Evolutionary conservation across 2,329 filamentous ascomycete genomes (phyloP), one percentile per base, ranked within the genome.

Genomic region (Fusarium dlaminii): DNA sequence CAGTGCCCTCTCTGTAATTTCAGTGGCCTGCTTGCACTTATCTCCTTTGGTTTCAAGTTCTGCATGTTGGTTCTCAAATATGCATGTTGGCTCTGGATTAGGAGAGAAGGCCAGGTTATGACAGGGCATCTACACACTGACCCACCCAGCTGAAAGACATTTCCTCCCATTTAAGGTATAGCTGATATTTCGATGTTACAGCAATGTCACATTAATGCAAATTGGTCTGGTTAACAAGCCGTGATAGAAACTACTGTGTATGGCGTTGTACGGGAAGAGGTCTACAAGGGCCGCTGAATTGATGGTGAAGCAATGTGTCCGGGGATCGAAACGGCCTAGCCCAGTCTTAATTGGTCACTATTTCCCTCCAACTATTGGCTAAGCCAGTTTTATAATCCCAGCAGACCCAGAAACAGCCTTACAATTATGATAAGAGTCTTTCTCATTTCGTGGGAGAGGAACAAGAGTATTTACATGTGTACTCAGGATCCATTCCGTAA

Each of bases 251-350:
- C 3, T 14, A 6, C 8, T 18, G 12, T 18, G 30, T 4, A 34
- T 18, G 3, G 22, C 0, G 15, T 4, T 7, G 12, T 18, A 24
- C 2, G 8, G 22, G 30, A 34, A 11, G 0, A 5, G 5, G 15
- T 9, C 22, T 6, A 14, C 6, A 13, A 32, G 8, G 11, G 29
- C 1, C 6, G 4, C 22, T 20, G 11, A 20, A 8, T 3, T 24
- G 15, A 10, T 18, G 46, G 15, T 24, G 15, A 24, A 22, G 15
- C 14, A 2, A 2, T 24, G 11, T 32, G 11, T 6, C 15, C 3
- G 1, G 22, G 22, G 7, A 17, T 14, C 8, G 11, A 10, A 9
- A 32, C 22, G 15, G 5, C 20, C 5, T 6, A 18, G 1, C 6
- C 15, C 3, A 3, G 46, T 49, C 27, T 30, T 0, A 13, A 13